These are phyloP conservation scores for Penicillium sclerotigenum DNA, from an alignment of 2,329 filamentous ascomycete genomes.

Conservation along the genomic window DNA sequence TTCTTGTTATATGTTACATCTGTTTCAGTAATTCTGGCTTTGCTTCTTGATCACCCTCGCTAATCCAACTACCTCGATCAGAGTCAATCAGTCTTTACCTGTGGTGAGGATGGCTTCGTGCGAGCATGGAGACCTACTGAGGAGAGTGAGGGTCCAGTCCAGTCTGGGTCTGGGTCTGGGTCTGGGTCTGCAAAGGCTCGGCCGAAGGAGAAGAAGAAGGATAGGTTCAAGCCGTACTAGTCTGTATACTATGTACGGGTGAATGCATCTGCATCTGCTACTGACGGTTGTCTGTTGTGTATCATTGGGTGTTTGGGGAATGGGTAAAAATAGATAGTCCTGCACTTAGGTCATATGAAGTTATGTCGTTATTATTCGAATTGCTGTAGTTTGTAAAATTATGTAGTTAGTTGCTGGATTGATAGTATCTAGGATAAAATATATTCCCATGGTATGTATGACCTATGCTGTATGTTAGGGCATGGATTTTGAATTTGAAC, in stretches of 20 bases:
- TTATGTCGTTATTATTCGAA: neutral
- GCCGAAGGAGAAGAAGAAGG: conserved; percentile 37
- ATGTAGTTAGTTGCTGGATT: neutral
- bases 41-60: neutral
- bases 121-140: conserved; percentile 38
- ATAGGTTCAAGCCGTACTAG: conserved; percentile 41
- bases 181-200: conserved; percentile 23
- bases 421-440: neutral
- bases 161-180: conserved; percentile 16
- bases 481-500: neutral
- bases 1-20: neutral
- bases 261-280: conserved; percentile 2
- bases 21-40: neutral
- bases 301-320: conserved; percentile 13
- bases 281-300: conserved; percentile 12
- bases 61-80: conserved; percentile 10
- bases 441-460: too few species aligned
- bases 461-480: too few species aligned
- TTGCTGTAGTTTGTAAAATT: neutral
- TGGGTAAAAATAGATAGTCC: conserved; percentile 14
- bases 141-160: conserved; percentile 11
- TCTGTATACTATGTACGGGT: conserved; percentile 1
- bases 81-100: conserved; percentile 43
- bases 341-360: neutral
- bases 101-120: conserved; percentile 46